Conservation (phyloP, 306 rosid species). For the Purshia tridentata region DNA sequence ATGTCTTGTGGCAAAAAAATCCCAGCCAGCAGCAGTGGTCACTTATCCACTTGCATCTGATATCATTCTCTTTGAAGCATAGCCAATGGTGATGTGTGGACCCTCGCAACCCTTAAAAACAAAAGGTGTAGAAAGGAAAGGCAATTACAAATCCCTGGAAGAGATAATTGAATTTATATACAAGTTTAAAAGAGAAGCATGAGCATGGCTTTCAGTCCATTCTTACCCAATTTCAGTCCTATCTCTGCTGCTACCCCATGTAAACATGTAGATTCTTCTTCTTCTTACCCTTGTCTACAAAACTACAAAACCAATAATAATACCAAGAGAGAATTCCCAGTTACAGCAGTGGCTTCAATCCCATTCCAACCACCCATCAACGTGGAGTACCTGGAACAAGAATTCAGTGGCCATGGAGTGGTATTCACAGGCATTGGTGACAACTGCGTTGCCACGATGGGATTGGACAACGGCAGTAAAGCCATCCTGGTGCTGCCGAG, state of each 20-base stretch:
- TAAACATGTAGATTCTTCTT: slow-evolving; percentile 21
- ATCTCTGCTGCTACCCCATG: slow-evolving; percentile 9
- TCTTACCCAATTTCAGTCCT: slow-evolving; percentile 34
- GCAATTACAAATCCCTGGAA: neutral
- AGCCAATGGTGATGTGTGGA: slow-evolving; percentile 3
- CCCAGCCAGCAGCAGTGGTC: neutral
- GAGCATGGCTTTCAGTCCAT: slow-evolving; percentile 43
- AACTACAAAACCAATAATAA: neutral
- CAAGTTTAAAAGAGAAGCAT: slow-evolving; percentile 4
- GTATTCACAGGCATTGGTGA: slow-evolving; percentile 68
- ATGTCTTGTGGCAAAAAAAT: slow-evolving; percentile 1
- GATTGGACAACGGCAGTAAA: slow-evolving; percentile 62
- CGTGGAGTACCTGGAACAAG: slow-evolving; percentile 62
- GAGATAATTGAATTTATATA: neutral
- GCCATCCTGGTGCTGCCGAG: slow-evolving; percentile 70
- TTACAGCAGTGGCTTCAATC: slow-evolving; percentile 55
- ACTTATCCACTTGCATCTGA: neutral
- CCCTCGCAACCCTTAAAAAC: neutral
- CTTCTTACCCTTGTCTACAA: neutral
- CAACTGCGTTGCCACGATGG: slow-evolving; percentile 58
- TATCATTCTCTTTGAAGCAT: neutral
- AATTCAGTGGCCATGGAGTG: slow-evolving; percentile 85
- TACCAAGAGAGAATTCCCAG: slow-evolving; percentile 37
- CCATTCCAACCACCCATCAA: slow-evolving; percentile 72
- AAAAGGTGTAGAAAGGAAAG: neutral